Evolutionary conservation across 108 stramenopile species (phyloP), one percentile per base, ranked within the genome.

Genomic region (Pseudonitzschia delicatissima): DNA sequence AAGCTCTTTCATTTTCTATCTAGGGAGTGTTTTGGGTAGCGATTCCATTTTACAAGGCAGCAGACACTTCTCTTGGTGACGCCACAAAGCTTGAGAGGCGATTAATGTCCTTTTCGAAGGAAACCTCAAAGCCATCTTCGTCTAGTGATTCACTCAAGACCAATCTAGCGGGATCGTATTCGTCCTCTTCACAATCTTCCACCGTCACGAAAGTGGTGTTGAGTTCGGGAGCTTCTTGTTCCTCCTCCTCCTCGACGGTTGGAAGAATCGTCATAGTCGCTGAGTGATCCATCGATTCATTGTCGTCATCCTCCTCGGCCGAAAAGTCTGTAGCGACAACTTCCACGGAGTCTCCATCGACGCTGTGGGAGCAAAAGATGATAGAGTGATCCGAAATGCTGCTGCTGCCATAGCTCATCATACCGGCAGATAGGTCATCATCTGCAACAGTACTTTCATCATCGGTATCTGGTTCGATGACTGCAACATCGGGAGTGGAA

Each of bases 61-160:
- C 32, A 27, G 53, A 32, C n/a, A 55, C 53, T 33, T 55, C 53
- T 1, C 53, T 25, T 33, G 53, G 53, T 33, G 53, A 55, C 32
- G 53, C 31, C 17, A 55, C n/a, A n/a, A 55, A 11, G 26, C 53
- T 33, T 0, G 32, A 15, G 13, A 34, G 12, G n/a, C 31, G 17
- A 17, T 33, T 27, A 29, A 31, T 33, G 53, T 27, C 31, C n/a
- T 61, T 61, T 15, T 27, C 21, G 0, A 33, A 36, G 0, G 60
- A 6, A 27, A 61, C 37, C 60, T 61, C 60, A 42, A 61, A 61
- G 1, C 60, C 60, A 61, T 61, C 60, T 61, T 61, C 60, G 40
- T 61, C 40, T 26, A 61, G 40, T 21, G 60, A 61, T 21, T 61
- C 60, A 0, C 36, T 42, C 37, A 61, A 42, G 21, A 61, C 60